Base-by-base conservation (phyloP, 495 filamentous ascomycete genomes). In the Hypomontagnella monticulosa region DNA sequence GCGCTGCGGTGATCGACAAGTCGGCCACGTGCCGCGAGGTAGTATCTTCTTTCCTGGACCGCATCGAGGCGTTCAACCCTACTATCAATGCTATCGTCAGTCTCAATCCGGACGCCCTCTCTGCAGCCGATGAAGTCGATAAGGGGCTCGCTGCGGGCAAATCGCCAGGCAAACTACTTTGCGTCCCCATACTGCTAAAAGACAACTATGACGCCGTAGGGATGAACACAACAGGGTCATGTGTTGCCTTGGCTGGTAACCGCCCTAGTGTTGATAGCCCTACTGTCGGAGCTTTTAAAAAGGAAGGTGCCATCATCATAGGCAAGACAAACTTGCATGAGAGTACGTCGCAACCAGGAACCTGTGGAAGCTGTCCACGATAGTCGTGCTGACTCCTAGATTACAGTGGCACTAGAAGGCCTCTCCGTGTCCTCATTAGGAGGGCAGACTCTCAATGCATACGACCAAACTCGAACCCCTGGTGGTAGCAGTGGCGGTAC, bases 301-400 rank as follows among this genome's bases (percentile, higher is more conserved):
- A 75, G 1, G 85, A 84, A 2, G 88, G 89, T 0, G 85, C 85
- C 0, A 79, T 91, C n/a, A 85, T 91, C 14, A 72, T 90, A 0
- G 88, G 85, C 0, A 91, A 90, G 61, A 75, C 85, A 0, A 90
- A 89, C 70, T 67, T 90, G 10, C 87, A 89, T 66, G 88, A 89
- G 30, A 59, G 66, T 69, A 63, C 19, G 55, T 47, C 42, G 6
- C 32, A 9, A 1, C 30, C 23, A 6, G 8, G 18, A 16, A 6
- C 9, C 18, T 4, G 20, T 0, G 14, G 16, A 3, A 23, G 19
- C 1, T 1, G 12, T 30, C 7, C 18, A 1, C 8, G 38, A 8
- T n/a, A 36, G 20, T 0, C 8, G 20, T 63, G 37, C 55, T 63
- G 48, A 63, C 55, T 8, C 36, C 23, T 27, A 41, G n/a, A 18